Conservation (phyloP, 805 yeast species). For the Saccharomycodes ludwigii region DNA sequence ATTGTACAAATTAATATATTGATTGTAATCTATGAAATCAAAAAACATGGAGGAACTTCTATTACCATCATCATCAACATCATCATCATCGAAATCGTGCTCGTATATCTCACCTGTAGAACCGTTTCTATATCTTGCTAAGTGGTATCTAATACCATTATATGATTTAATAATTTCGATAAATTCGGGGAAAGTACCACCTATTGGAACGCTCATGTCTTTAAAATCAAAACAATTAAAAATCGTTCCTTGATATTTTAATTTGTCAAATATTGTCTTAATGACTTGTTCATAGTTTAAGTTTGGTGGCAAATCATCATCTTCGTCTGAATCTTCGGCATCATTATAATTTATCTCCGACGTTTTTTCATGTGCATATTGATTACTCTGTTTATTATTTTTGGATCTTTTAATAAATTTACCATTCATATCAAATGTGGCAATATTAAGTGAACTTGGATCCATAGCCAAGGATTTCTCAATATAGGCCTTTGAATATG, state of each 20-base stretch:
- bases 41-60: no score
- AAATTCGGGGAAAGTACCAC: conserved; percentile 31
- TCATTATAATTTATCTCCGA: no score
- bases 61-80: conserved; percentile 4
- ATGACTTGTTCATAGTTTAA: conserved; percentile 40
- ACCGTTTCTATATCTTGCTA: no score
- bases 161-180: conserved; percentile 24
- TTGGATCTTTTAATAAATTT: conserved; percentile 8
- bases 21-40: no score
- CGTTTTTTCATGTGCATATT: conserved; percentile 14
- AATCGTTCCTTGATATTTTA: conserved; percentile 35
- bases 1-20: conserved; percentile 49
- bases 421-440: conserved; percentile 5
- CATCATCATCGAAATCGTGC: conserved; percentile 8
- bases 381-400: conserved; percentile 17
- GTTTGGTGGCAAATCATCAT: conserved; percentile 26
- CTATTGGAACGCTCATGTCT: no score
- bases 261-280: conserved; percentile 45
- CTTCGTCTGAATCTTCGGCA: conserved; percentile 20
- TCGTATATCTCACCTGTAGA: conserved; percentile 7
- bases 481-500: conserved; percentile 11
- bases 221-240: conserved; percentile 23
- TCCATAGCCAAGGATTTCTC: conserved; percentile 1
- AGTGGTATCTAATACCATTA: no score
- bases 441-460: conserved; percentile 4